phyloP scores from a whole-genome alignment of 116 monocot species.

The Cymodocea nodosa region DNA sequence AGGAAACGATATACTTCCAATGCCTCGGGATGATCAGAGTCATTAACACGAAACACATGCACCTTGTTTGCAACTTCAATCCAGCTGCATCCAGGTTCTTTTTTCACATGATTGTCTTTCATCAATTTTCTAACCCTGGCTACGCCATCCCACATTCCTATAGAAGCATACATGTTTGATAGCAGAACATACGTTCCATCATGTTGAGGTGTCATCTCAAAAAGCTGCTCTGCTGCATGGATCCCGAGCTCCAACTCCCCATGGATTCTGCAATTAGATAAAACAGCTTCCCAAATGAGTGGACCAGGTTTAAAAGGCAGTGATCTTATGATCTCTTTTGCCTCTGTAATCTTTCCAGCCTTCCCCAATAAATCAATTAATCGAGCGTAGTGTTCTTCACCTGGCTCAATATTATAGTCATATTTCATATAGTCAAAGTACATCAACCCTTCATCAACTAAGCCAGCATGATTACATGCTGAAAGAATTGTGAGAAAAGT shows the following conservation, averaged over 20 bases:
- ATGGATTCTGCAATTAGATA: constrained; percentile 57
- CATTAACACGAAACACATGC: constrained; percentile 51
- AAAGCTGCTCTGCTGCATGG: constrained; percentile 61
- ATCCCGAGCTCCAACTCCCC: constrained; percentile 51
- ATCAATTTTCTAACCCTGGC: constrained; percentile 62
- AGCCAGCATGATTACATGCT: constrained; percentile 80
- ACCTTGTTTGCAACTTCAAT: constrained; percentile 44
- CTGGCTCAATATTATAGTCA: constrained; percentile 59
- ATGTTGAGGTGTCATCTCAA: constrained; percentile 53
- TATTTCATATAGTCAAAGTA: constrained; percentile 77
- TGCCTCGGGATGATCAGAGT: constrained; percentile 37
- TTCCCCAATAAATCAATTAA: constrained; percentile 79
- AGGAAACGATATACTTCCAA: constrained; percentile 30
- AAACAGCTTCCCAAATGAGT: constrained; percentile 78
- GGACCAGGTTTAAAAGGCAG: constrained; percentile 71
- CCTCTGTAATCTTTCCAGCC: constrained; percentile 55
- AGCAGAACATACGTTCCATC: constrained; percentile 53
- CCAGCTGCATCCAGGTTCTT: constrained; percentile 81
- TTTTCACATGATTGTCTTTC: constrained; percentile 54
- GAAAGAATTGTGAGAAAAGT: constrained; percentile 75
- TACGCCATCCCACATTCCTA: constrained; percentile 45
- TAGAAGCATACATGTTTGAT: constrained; percentile 52
- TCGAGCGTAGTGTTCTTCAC: constrained; percentile 79
- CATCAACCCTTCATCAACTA: constrained; percentile 67
- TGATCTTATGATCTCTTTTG: constrained; percentile 38